Conservation (phyloP, 306 rosid species). For the Pyrus betulifolia region DNA sequence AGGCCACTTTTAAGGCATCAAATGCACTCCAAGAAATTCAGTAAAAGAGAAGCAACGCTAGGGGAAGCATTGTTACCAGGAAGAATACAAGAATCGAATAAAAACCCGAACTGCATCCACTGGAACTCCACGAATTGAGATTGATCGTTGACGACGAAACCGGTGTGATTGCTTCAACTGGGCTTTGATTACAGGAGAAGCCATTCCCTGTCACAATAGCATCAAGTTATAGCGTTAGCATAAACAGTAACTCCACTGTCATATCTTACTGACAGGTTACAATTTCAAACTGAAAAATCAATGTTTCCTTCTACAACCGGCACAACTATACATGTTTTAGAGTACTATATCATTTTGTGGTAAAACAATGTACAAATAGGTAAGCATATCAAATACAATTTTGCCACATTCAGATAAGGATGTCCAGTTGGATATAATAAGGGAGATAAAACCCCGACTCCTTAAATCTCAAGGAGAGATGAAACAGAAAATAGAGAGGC, state of each 20-base stretch:
- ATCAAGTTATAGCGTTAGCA: background rate
- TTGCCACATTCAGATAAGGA: too few species aligned
- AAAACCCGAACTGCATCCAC: slow-evolving; percentile 66
- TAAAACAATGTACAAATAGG: too few species aligned
- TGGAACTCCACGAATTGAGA: slow-evolving; percentile 68
- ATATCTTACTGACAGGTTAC: background rate
- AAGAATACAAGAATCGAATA: slow-evolving; percentile 66
- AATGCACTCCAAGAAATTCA: slow-evolving; percentile 4
- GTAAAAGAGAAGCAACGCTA: background rate
- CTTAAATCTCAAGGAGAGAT: background rate
- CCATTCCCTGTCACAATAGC: slow-evolving; percentile 45
- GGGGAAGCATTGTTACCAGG: slow-evolving; percentile 35
- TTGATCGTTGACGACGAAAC: slow-evolving; percentile 20
- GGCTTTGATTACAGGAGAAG: slow-evolving; percentile 67
- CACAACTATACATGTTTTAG: too few species aligned
- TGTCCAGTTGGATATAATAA: too few species aligned
- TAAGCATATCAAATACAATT: too few species aligned
- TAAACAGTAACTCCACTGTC: background rate
- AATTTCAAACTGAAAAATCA: background rate
- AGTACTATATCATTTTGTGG: too few species aligned
- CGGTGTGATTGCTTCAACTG: slow-evolving; percentile 41
- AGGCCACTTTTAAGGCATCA: background rate
- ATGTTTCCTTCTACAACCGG: background rate
- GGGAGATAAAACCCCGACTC: too few species aligned
- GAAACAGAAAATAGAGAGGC: background rate